phyloP scores from a whole-genome alignment of 345 rosid genomes.

The Lenwebbia sp. region DNA sequence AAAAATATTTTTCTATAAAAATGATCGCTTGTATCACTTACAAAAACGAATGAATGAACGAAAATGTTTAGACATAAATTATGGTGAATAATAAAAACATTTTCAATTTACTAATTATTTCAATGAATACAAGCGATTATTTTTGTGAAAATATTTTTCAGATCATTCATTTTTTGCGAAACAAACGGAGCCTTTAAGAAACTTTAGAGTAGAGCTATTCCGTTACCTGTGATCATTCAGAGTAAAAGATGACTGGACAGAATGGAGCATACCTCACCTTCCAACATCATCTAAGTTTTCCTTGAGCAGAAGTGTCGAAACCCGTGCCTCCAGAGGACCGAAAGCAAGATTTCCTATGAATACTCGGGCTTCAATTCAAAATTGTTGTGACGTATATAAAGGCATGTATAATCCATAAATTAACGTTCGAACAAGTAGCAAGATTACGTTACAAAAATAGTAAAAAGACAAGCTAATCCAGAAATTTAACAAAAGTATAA shows the following conservation, averaged over 20 bases:
- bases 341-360: background rate
- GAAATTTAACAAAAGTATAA: background rate
- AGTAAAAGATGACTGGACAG: background rate
- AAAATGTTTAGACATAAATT: background rate
- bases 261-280: background rate
- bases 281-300: background rate
- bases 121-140: no score
- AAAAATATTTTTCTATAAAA: background rate
- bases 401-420: background rate
- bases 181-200: background rate
- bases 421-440: background rate
- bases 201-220: background rate
- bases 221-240: background rate
- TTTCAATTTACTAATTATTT: background rate
- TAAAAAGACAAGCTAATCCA: background rate
- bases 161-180: background rate
- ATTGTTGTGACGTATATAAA: background rate
- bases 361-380: background rate
- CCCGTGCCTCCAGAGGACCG: background rate
- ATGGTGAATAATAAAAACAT: background rate
- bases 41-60: accelerated
- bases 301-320: background rate
- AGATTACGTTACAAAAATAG: background rate
- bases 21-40: background rate
- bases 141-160: background rate